Evolutionary conservation across 2,329 filamentous ascomycete species (phyloP), one percentile per base, ranked within the genome.

Genomic region (Exophiala aquamarina): DNA sequence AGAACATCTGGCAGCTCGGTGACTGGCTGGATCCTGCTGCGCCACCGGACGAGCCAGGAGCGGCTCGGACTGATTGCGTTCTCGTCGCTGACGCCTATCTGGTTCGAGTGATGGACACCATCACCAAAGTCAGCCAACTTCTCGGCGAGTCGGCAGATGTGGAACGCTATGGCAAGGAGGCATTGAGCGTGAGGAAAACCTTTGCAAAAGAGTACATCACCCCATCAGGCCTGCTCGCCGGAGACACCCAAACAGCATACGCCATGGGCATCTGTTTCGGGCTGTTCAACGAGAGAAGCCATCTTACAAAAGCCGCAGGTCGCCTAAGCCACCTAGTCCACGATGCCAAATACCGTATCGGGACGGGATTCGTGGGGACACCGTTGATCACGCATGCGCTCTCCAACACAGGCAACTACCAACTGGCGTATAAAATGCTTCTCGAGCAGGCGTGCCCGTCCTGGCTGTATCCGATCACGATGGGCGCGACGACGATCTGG

Each of bases 401-500:
- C 2, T 58, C 58, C 1, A 49, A 58, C 15, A 49, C 50, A 4
- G 58, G 58, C 4, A 37, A 60, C 19, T 34, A 43, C 2, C 50
- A 62, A 6, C 21, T 65, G 2, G 61, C 60, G 20, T 73, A 72
- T 46, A 63, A 64, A 9, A 73, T 73, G 70, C 51, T 73, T 1
- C 60, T 66, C 4, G 60, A 69, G 44, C 63, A 60, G 3, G 52
- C 56, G 8, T 60, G 59, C 18, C 68, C 69, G 0, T 66, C 62
- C 1, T 70, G 67, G 67, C 58, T 72, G 9, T 71, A 70, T 41
- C 66, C 63, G 3, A 62, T 72, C 10, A 62, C 55, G 6, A 70
- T 70, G 68, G 65, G 64, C 2, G 68, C 64, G 1, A 73, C 71
- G 0, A 72, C 69, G 0, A 64, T 66, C 7, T 74, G 70, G 70